phyloP scores from a whole-genome alignment of 352 stramenopile species.

The Phytopythium aichiense region DNA sequence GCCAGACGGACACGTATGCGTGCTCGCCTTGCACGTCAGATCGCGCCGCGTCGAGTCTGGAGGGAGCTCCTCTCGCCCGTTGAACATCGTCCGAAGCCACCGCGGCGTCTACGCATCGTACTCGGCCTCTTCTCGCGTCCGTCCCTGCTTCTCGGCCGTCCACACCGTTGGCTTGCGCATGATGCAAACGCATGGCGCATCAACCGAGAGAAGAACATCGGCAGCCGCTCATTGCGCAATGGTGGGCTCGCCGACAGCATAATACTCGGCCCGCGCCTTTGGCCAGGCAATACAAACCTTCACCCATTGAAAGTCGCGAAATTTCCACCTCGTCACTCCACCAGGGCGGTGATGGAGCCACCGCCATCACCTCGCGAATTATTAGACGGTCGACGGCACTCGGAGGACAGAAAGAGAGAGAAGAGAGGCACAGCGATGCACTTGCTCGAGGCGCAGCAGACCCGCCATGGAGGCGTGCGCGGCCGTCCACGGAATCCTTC shows the following conservation, averaged over 20 bases:
- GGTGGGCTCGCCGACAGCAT: background rate
- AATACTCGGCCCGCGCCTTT: background rate
- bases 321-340: background rate
- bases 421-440: background rate
- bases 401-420: background rate
- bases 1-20: background rate
- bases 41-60: background rate
- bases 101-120: background rate
- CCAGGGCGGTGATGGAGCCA: no score
- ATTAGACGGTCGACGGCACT: background rate
- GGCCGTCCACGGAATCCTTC: slow-evolving; percentile 2
- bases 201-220: background rate
- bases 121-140: background rate
- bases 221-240: slow-evolving; percentile 5
- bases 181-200: background rate
- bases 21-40: background rate
- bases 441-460: background rate
- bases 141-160: background rate
- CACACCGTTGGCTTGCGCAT: background rate
- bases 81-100: background rate
- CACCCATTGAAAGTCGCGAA: background rate
- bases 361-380: background rate
- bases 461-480: background rate
- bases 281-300: background rate
- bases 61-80: background rate